Conservation (phyloP, 768 basidiomycete species). For the Paxillus rubicundulus region DNA sequence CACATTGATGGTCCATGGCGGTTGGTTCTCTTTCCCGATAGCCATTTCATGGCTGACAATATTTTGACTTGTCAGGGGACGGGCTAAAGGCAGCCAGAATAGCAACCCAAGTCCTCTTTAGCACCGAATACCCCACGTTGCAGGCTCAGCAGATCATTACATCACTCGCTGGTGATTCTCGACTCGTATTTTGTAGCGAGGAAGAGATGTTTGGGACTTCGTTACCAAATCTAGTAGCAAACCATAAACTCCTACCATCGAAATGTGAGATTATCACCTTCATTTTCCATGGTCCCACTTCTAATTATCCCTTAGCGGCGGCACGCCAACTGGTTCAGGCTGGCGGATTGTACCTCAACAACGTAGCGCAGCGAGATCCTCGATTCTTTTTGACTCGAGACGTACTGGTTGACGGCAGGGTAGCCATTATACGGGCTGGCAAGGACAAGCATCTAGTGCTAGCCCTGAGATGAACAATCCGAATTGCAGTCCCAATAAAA, state of each 20-base stretch:
- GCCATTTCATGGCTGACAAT: conserved; percentile 1
- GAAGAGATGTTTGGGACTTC: conserved; percentile 52
- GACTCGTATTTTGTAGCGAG: conserved; percentile 51
- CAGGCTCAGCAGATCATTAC: conserved; percentile 53
- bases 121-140: conserved; percentile 39
- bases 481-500: too few relatives aligned
- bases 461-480: conserved; percentile 28
- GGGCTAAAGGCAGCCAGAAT: conserved; percentile 41
- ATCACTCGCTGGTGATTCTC: conserved; percentile 64
- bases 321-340: conserved; percentile 59
- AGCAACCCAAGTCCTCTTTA: conserved; percentile 47
- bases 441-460: conserved; percentile 69
- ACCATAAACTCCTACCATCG: conserved; percentile 57
- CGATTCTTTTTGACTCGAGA: conserved; percentile 38
- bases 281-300: background rate
- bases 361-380: conserved; percentile 49
- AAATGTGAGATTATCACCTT: conserved; percentile 47
- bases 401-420: conserved; percentile 57
- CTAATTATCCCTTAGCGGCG: conserved; percentile 47
- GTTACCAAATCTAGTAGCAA: conserved; percentile 60
- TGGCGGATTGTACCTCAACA: conserved; percentile 75
- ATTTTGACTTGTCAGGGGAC: conserved; percentile 28
- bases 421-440: conserved; percentile 71
- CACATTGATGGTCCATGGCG: conserved; percentile 57
- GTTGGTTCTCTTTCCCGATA: conserved; percentile 32